Percentiles rank a stretch among this genome's conserved stretches.
These are phyloP conservation scores for Mortierella sp. DNA, from an alignment of 371 early-diverging fungal species.

Conservation along the genomic window DNA sequence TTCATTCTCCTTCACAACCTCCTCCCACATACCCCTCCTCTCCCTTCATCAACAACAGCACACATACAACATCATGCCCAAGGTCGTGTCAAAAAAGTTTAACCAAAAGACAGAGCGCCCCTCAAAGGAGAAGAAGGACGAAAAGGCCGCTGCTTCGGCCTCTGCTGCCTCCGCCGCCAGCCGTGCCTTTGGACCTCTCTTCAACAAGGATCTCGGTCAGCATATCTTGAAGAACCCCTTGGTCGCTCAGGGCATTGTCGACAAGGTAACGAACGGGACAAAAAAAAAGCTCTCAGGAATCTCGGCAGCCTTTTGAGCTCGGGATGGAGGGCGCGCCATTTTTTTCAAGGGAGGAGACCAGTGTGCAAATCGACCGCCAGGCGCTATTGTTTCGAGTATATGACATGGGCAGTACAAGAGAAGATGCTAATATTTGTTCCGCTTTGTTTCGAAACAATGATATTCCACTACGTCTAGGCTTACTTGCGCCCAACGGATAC, in stretches of 20 bases:
- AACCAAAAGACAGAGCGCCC: slow-evolving; percentile 31
- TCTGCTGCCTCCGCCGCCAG: slow-evolving; percentile 54
- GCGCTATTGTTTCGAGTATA: not conserved
- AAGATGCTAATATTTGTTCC: not conserved
- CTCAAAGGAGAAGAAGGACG: slow-evolving; percentile 36
- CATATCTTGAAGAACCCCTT: slow-evolving; percentile 99
- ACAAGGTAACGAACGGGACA: slow-evolving; percentile 78
- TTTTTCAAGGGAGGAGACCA: no score
- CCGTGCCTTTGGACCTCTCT: slow-evolving; percentile 86
- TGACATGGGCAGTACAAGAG: not conserved
- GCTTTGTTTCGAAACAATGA: not conserved
- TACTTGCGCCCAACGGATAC: slow-evolving; percentile 93
- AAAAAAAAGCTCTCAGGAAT: no score
- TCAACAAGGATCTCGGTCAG: slow-evolving; percentile 99
- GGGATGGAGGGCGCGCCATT: not conserved
- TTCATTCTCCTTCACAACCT: not conserved
- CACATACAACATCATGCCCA: slow-evolving; percentile 32
- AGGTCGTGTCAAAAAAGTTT: slow-evolving; percentile 46
- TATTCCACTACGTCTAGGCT: slow-evolving; percentile 70
- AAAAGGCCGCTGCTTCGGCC: slow-evolving; percentile 37
- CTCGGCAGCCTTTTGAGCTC: not conserved
- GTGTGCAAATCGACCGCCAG: not conserved
- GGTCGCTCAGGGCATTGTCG: slow-evolving; percentile 97
- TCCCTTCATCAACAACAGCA: not conserved
- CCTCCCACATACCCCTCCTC: not conserved